Base-by-base conservation (phyloP, 441 rosid species). In the Populus trichocarpa region DNA sequence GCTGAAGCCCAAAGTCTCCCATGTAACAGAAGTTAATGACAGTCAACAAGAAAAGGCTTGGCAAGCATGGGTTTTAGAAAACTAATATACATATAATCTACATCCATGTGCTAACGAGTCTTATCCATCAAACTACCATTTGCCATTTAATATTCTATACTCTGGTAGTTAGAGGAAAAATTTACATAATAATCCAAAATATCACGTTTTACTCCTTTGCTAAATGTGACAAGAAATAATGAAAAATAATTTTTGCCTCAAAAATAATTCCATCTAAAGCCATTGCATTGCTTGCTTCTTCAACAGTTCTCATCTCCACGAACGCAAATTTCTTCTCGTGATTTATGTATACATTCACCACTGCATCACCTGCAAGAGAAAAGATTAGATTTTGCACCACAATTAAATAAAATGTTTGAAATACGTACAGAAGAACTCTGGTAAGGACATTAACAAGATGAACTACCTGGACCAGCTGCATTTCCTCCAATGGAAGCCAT, bases 251-350 rank as follows among this genome's bases (percentile, higher is more conserved):
- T 14, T 25, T 35, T 36, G 57, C 98, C 95, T 93, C 97, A 76
- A 93, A 93, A 72, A 92, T 90, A 69, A 93, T 90, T 69, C 98
- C 97, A 82, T 93, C 97, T 77, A 93, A 85, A 33, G 97, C 92
- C 98, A 93, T 93, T 5, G 95, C 97, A 83, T 93, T 92, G 79
- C 98, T 93, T 28, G 97, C 95, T 83, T 93, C 98, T 84, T 93
- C 97, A 73, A 92, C 97, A 73, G 98, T 90, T 80, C 97, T 86
- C 98, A 93, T 93, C 83, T 93, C 94, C 72, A 93, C 98, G 81
- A 93, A 93, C 22, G 97, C 98, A 72, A 90, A 93, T 84, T 93
- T 93, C 88, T 91, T 93, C 81, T 92, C 98, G 8, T 92, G 92
- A 87, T 92, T 92, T 78, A 92, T 90, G 86, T 92, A 91, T 5